These are phyloP conservation scores for Plasmodium knowlesi DNA, from an alignment of 169 alveolate genomes.

Conservation along the genomic window DNA sequence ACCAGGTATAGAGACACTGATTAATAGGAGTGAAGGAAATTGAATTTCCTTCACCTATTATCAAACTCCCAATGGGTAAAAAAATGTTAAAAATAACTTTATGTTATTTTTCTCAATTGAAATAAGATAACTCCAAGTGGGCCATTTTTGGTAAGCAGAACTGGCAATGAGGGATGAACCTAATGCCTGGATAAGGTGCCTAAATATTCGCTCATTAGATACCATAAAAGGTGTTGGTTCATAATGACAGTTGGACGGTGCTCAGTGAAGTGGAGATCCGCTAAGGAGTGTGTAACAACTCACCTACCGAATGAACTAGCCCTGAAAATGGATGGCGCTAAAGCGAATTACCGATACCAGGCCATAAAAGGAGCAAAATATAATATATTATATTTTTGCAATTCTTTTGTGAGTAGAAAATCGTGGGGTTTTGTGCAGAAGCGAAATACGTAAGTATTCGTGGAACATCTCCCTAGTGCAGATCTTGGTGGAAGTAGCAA, in stretches of 20 bases:
- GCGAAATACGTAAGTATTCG: constrained; percentile 92
- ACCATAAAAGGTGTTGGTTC: constrained; percentile 89
- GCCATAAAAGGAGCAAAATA: constrained; percentile 76
- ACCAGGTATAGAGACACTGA: constrained; percentile 46
- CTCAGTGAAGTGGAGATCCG: constrained; percentile 94
- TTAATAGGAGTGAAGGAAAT: no score
- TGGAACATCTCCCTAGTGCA: constrained; percentile 93
- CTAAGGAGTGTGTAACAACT: constrained; percentile 94
- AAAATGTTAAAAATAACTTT: no score
- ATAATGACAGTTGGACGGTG: constrained; percentile 93
- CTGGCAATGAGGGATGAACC: constrained; percentile 95
- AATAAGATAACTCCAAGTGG: constrained; percentile 84
- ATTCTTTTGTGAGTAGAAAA: constrained; percentile 46
- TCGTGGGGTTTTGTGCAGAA: constrained; percentile 84
- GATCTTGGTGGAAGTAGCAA: constrained; percentile 96
- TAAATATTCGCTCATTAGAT: constrained; percentile 91
- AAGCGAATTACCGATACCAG: constrained; percentile 92
- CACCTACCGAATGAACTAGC: constrained; percentile 93
- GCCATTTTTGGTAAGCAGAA: constrained; percentile 92
- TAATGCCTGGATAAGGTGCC: constrained; percentile 93
- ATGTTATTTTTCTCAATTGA: no score
- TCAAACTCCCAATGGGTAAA: no score
- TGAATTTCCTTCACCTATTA: no score
- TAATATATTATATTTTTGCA: not conserved
- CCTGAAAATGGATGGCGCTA: constrained; percentile 92